Conservation (phyloP, 2,329 filamentous ascomycete species). For the Penicillium sp. region DNA sequence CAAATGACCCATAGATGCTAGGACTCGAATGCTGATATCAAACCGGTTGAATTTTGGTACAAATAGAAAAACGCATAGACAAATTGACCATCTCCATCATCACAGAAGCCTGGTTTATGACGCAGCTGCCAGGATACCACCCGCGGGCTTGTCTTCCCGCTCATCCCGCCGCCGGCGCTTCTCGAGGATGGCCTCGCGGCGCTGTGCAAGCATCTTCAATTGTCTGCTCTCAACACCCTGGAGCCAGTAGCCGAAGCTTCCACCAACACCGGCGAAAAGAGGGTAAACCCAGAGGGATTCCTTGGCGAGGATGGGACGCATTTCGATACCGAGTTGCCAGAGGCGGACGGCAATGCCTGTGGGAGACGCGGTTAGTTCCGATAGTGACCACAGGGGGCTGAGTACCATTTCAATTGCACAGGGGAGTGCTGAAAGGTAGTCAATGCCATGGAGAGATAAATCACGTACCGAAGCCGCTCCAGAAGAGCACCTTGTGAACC, state of each 20-base stretch:
- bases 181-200: constrained; percentile 79
- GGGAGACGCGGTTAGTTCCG: constrained; percentile 16
- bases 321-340: constrained; percentile 98
- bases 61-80: constrained; percentile 25
- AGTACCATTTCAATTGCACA: not conserved
- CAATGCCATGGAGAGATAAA: constrained; percentile 12
- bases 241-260: constrained; percentile 95
- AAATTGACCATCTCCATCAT: constrained; percentile 18
- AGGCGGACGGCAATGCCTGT: constrained; percentile 86
- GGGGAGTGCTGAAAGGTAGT: not conserved
- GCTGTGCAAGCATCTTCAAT: constrained; percentile 71
- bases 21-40: constrained; percentile 24
- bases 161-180: constrained; percentile 80
- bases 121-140: constrained; percentile 37
- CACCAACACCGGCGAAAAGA: constrained; percentile 79
- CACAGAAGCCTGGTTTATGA: constrained; percentile 31
- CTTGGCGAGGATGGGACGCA: constrained; percentile 88
- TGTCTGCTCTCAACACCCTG: constrained; percentile 86
- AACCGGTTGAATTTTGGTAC: constrained; percentile 36
- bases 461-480: constrained; percentile 78
- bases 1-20: constrained; percentile 4
- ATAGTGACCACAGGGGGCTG: not conserved
- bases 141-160: constrained; percentile 54
- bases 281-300: constrained; percentile 90
- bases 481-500: constrained; percentile 56